A percentile compares a stretch with the other conserved stretches of the same genome.
Evolutionary conservation across 2,329 filamentous ascomycete genomes (phyloP).

Genomic region (Ophiostoma angusticollis): DNA sequence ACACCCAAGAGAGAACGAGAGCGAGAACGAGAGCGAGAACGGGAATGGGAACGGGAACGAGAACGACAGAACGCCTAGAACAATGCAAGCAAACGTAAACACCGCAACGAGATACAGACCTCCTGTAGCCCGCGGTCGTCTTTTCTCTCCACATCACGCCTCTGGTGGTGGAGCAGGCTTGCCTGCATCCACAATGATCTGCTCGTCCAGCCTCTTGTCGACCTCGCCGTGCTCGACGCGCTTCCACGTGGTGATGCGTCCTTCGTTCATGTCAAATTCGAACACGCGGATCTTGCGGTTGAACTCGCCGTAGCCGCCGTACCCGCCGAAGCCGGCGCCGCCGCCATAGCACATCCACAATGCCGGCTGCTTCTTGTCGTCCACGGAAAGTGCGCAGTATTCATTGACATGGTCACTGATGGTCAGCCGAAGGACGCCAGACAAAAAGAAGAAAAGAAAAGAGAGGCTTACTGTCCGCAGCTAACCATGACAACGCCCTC

Average conservation of each 20-base stretch:
- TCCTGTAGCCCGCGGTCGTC: no score
- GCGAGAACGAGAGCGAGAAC: no score
- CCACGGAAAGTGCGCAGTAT: slow-evolving; percentile 65
- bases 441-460: slow-evolving; percentile 15
- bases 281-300: slow-evolving; percentile 77
- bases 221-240: slow-evolving; percentile 58
- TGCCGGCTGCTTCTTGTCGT: slow-evolving; percentile 43
- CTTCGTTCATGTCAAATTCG: slow-evolving; percentile 85
- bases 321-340: slow-evolving; percentile 83
- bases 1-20: no score
- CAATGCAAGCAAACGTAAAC: no score
- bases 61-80: no score
- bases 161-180: slow-evolving; percentile 25
- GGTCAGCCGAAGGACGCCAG: background rate
- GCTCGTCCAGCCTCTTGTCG: slow-evolving; percentile 40
- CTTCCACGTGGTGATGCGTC: slow-evolving; percentile 84
- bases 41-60: no score
- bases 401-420: slow-evolving; percentile 85
- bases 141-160: slow-evolving; percentile 10
- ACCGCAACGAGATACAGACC: no score
- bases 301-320: slow-evolving; percentile 80
- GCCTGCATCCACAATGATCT: slow-evolving; percentile 54
- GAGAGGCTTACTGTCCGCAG: slow-evolving; percentile 82
- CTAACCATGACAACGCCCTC: slow-evolving; percentile 78
- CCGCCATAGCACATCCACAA: slow-evolving; percentile 99